Evolutionary conservation across 2,329 filamentous ascomycete genomes (phyloP).

Genomic region (Xylaria sp.): DNA sequence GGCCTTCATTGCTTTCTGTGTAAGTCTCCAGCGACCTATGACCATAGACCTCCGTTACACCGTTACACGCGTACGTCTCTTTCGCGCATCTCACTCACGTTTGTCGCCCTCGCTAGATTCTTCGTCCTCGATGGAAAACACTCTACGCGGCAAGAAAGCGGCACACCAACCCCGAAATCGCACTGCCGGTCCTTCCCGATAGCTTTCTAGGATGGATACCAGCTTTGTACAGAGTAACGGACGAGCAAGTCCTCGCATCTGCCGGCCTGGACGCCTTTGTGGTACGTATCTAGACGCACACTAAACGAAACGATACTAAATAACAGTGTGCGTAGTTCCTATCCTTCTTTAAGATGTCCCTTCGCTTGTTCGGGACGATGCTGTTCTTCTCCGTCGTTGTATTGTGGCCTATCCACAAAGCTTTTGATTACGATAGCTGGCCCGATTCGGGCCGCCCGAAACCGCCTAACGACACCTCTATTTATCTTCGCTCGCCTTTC

Average conservation of each 20-base stretch:
- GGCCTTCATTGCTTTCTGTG: constrained; percentile 82
- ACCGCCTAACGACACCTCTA: constrained; percentile 1
- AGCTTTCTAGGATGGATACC: constrained; percentile 95
- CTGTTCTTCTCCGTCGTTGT: constrained; percentile 84
- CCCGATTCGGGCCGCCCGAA: constrained; percentile 15
- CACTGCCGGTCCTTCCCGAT: constrained; percentile 82
- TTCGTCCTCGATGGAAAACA: constrained; percentile 90
- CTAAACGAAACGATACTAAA: constrained; percentile 18
- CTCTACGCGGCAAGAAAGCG: constrained; percentile 91
- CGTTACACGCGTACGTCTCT: neutral
- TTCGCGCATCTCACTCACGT: constrained; percentile 23
- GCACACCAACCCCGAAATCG: constrained; percentile 67
- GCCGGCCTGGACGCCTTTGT: constrained; percentile 96
- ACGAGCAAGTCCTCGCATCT: constrained; percentile 88
- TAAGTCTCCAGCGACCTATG: constrained; percentile 54
- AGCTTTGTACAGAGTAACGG: constrained; percentile 82
- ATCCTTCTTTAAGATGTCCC: constrained; percentile 94
- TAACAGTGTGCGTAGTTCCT: constrained; percentile 70
- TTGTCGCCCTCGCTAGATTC: constrained; percentile 63
- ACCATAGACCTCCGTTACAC: neutral
- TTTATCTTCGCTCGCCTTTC: constrained; percentile 22
- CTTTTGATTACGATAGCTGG: constrained; percentile 58
- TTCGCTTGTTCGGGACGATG: constrained; percentile 81
- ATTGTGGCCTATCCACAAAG: constrained; percentile 85
- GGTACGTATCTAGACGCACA: constrained; percentile 56